phyloP scores from a whole-genome alignment of 345 rosid species.

The Arabis alpina region DNA sequence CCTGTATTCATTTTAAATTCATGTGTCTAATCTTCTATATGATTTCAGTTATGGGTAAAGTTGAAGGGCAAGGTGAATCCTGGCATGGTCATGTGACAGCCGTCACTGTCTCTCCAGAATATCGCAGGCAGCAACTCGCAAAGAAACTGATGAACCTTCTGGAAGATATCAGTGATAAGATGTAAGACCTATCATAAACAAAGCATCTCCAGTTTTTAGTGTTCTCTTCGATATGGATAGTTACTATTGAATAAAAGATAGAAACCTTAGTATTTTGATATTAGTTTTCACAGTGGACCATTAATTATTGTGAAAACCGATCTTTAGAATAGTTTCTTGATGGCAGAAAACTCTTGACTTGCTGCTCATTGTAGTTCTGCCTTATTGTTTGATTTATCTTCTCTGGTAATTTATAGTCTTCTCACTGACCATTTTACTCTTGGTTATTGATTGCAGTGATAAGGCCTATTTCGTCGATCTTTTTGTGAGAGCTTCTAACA shows the following conservation, averaged over 20 bases:
- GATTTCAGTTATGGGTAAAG: conserved; percentile 88
- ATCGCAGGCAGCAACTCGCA: conserved; percentile 89
- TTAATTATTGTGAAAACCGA: too few species aligned
- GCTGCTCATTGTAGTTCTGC: too few species aligned
- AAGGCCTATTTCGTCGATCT: conserved; percentile 95
- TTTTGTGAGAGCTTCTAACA: conserved; percentile 94
- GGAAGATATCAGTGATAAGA: conserved; percentile 85
- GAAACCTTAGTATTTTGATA: background rate
- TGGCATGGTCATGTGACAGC: conserved; percentile 99
- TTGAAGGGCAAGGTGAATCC: conserved; percentile 96
- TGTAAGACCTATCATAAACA: conserved; percentile 52
- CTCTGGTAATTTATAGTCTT: background rate
- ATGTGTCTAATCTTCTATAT: conserved; percentile 16
- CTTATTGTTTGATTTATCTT: too few species aligned
- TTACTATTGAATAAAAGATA: conserved; percentile 1
- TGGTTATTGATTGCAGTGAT: conserved; percentile 56
- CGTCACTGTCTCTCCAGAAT: conserved; percentile 87
- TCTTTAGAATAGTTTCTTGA: too few species aligned
- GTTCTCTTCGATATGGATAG: background rate
- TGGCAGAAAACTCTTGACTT: too few species aligned
- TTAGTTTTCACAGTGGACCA: too few species aligned
- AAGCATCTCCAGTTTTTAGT: background rate
- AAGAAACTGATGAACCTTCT: conserved; percentile 89
- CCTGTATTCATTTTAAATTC: conserved; percentile 2
- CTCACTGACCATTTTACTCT: conserved; percentile 11